These are phyloP conservation scores for Neonectria coccinea DNA, from an alignment of 2,329 filamentous ascomycete species.

Conservation along the genomic window DNA sequence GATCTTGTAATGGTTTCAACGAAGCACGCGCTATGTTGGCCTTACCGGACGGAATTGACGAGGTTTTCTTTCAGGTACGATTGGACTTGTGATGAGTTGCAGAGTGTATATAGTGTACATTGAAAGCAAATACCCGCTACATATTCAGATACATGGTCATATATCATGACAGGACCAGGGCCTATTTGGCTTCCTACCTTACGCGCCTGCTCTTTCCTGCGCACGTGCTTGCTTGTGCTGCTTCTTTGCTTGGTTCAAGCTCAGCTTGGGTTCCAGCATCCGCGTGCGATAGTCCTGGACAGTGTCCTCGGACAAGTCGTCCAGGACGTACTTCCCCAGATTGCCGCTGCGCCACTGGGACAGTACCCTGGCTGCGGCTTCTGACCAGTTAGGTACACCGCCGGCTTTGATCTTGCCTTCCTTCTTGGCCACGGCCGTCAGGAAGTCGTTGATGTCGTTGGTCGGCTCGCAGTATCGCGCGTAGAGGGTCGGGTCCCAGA, in stretches of 20 bases:
- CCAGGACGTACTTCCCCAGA: conserved; percentile 82
- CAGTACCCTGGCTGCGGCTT: conserved; percentile 82
- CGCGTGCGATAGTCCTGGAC: conserved; percentile 62
- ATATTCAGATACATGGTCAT: conserved; percentile 29
- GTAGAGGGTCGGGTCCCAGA: conserved; percentile 72
- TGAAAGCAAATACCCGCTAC: conserved; percentile 25
- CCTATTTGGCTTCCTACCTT: conserved; percentile 1
- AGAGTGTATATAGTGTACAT: conserved; percentile 38
- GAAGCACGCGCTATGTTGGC: conserved; percentile 24
- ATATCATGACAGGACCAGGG: conserved; percentile 17
- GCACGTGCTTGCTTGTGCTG: conserved; percentile 70
- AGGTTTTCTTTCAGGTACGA: conserved; percentile 6
- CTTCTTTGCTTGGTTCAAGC: conserved; percentile 77
- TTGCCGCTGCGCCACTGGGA: conserved; percentile 84
- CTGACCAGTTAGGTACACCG: conserved; percentile 76
- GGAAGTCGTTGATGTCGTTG: conserved; percentile 82
- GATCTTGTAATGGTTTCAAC: conserved; percentile 20
- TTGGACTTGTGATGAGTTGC: conserved; percentile 25
- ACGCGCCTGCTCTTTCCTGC: conserved; percentile 53
- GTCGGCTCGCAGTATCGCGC: conserved; percentile 74
- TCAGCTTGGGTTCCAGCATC: conserved; percentile 63
- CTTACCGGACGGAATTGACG: conserved; percentile 16
- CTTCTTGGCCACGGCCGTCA: conserved; percentile 76
- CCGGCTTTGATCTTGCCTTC: conserved; percentile 83
- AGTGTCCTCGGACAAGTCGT: conserved; percentile 74